Evolutionary conservation across 1,284 basidiomycete species (phyloP).

Genomic region (Leccinum solheimii): DNA sequence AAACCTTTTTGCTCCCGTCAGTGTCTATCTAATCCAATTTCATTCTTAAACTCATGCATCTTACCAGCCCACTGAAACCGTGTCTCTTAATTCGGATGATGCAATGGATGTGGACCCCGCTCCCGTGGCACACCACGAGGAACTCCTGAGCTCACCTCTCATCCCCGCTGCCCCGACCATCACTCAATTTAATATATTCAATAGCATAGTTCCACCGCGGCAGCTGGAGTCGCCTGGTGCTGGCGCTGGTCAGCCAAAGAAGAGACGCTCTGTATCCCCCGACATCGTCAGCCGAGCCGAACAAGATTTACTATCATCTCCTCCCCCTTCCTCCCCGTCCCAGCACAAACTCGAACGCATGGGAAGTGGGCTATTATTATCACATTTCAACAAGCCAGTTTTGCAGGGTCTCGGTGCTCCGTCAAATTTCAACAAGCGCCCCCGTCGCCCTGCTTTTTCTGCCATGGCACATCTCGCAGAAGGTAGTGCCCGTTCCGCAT

Average conservation of each 20-base stretch:
- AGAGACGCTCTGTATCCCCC: constrained; percentile 71
- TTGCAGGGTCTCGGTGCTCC: constrained; percentile 62
- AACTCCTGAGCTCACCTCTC: constrained; percentile 42
- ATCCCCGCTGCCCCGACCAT: constrained; percentile 54
- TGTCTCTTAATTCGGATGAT: constrained; percentile 51
- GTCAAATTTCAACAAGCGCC: constrained; percentile 54
- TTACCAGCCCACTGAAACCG: constrained; percentile 38
- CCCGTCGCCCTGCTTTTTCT: constrained; percentile 67
- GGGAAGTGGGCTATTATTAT: constrained; percentile 44
- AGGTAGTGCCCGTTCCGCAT: constrained; percentile 42
- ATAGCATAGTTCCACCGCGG: constrained; percentile 53
- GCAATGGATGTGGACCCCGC: constrained; percentile 76
- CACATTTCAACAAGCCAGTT: constrained; percentile 54
- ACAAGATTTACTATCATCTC: constrained; percentile 52
- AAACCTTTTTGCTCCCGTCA: constrained; percentile 35
- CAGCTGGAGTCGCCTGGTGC: constrained; percentile 40
- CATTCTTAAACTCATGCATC: constrained; percentile 4
- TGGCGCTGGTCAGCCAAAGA: constrained; percentile 49
- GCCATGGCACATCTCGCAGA: constrained; percentile 54
- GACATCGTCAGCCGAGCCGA: constrained; percentile 44
- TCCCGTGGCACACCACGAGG: constrained; percentile 24
- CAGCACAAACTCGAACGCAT: constrained; percentile 64
- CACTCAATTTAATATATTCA: constrained; percentile 62
- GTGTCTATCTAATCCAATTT: constrained; percentile 20
- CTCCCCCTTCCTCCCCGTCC: constrained; percentile 65